A percentile compares a stretch with the other conserved stretches of the same genome.
Evolutionary conservation across 768 basidiomycete species (phyloP).

Genomic region (Hebeloma cylindrosporum): DNA sequence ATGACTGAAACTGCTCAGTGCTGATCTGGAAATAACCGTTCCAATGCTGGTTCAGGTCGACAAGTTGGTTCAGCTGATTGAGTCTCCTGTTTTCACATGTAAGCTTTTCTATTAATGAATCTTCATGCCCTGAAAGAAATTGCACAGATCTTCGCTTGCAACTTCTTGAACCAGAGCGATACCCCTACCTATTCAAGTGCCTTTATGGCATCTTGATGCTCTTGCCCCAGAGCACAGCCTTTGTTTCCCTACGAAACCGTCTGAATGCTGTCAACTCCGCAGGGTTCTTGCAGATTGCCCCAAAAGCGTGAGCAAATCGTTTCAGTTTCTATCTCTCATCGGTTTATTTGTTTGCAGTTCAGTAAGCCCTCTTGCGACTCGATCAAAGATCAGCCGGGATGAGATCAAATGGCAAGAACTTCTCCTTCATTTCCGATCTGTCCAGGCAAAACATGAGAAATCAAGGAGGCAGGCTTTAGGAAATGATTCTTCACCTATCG

Average conservation of each 20-base stretch:
- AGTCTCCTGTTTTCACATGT: constrained; percentile 99
- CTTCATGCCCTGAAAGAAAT: constrained; percentile 1
- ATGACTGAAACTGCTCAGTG: constrained; percentile 46
- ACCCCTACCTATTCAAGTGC: constrained; percentile 96
- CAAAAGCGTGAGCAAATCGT: constrained; percentile 63
- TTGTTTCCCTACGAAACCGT: constrained; percentile 90
- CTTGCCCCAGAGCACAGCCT: constrained; percentile 94
- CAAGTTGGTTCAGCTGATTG: constrained; percentile 96
- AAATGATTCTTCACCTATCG: constrained; percentile 54
- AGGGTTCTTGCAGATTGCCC: constrained; percentile 88
- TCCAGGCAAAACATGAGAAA: constrained; percentile 92
- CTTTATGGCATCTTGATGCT: constrained; percentile 97
- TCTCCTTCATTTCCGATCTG: constrained; percentile 84
- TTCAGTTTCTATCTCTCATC: not conserved
- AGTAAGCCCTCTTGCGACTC: constrained; percentile 44
- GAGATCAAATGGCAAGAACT: constrained; percentile 99
- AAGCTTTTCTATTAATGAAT: constrained; percentile 22
- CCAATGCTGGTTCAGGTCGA: constrained; percentile 94
- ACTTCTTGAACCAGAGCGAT: constrained; percentile 93
- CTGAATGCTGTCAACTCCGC: constrained; percentile 94
- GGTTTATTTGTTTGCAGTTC: constrained; percentile 15
- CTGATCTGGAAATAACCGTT: constrained; percentile 96
- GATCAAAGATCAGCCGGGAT: constrained; percentile 78
- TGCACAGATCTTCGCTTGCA: constrained; percentile 79
- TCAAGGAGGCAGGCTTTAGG: constrained; percentile 77